Evolutionary conservation across 1,284 basidiomycete genomes (phyloP).

Genomic region (Neolentinus lepideus): DNA sequence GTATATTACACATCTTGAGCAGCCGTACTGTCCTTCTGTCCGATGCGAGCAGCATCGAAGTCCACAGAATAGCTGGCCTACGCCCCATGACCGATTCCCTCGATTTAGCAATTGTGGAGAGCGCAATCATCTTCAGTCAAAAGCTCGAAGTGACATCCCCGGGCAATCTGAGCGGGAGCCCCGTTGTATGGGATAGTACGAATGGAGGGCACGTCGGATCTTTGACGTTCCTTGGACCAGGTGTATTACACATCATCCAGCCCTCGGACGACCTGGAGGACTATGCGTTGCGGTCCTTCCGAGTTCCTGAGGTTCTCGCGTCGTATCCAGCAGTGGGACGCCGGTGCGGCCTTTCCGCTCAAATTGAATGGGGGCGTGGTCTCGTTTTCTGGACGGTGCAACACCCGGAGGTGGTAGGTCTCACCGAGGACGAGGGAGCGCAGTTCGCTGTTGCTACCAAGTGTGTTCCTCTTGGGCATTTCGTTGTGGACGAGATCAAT

Average conservation of each 20-base stretch:
- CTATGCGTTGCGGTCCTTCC: background rate
- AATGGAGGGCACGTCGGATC: background rate
- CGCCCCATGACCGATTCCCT: background rate
- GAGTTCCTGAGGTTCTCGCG: background rate
- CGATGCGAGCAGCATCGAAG: background rate
- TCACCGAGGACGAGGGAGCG: background rate
- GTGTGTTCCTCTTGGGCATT: background rate
- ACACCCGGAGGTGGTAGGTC: background rate
- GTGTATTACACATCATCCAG: background rate
- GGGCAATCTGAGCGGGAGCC: background rate
- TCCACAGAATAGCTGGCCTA: background rate
- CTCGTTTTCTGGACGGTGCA: background rate
- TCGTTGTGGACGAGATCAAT: background rate
- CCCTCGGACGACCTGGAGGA: background rate
- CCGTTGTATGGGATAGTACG: background rate
- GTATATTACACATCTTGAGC: background rate
- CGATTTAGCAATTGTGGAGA: background rate
- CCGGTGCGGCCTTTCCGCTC: background rate
- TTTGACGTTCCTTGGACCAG: background rate
- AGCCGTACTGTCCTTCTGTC: background rate
- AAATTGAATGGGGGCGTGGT: background rate
- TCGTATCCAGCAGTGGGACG: background rate
- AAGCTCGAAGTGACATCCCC: background rate
- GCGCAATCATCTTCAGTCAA: background rate
- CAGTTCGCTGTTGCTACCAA: background rate